A percentile compares a stretch with the other conserved stretches of the same genome.
phyloP scores from a whole-genome alignment of 2,329 filamentous ascomycete genomes.

The Elsinoe fawcettii region DNA sequence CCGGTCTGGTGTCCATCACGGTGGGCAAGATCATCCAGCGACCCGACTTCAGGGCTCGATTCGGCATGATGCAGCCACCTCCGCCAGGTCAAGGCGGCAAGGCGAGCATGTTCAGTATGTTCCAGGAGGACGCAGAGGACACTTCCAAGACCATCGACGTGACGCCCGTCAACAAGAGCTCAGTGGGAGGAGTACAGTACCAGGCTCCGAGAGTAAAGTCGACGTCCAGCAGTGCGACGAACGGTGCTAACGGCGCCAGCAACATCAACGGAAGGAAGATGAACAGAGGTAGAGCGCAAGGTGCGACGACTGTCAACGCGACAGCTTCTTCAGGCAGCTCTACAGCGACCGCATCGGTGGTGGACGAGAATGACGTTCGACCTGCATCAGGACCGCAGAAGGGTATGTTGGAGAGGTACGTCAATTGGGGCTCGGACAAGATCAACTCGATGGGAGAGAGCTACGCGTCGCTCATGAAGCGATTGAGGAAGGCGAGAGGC shows the following conservation, averaged over 20 bases:
- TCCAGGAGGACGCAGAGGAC: background rate
- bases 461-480: background rate
- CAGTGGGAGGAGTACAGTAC: background rate
- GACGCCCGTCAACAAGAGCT: background rate
- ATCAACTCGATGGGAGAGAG: constrained; percentile 16
- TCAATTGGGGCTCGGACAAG: constrained; percentile 2
- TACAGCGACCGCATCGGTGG: background rate
- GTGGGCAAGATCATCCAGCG: constrained; percentile 35
- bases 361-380: background rate
- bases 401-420: constrained; percentile 2
- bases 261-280: background rate
- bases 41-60: constrained; percentile 29
- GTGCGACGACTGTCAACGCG: background rate
- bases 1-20: constrained; percentile 33
- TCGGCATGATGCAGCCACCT: constrained; percentile 28
- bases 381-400: background rate
- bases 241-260: constrained; percentile 2
- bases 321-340: background rate
- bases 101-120: background rate
- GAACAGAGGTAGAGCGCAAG: background rate
- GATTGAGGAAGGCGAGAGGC: constrained; percentile 7
- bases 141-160: constrained; percentile 17
- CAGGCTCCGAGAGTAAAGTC: constrained; percentile 1
- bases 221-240: background rate
- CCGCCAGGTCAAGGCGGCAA: constrained; percentile 1